Conservation (phyloP, 179 eudicot genomes). For the Beta lomatogona region DNA sequence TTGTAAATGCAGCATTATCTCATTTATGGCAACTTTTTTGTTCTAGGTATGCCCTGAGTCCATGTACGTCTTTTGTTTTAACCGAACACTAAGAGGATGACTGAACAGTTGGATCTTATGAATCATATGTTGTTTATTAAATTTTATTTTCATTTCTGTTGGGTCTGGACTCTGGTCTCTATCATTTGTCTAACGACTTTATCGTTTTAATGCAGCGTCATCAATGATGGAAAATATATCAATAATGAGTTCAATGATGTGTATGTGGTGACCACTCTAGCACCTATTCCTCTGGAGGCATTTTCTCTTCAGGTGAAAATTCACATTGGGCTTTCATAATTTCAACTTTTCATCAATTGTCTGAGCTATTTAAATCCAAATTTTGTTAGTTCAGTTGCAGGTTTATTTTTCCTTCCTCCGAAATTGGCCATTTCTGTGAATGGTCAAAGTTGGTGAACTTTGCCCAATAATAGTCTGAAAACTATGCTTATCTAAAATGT, state of each 20-base stretch:
- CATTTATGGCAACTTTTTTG: no score
- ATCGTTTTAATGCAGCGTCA: constrained; percentile 54
- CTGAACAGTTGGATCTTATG: not conserved
- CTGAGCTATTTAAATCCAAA: not conserved
- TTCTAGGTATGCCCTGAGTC: not conserved
- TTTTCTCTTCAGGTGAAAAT: constrained; percentile 85
- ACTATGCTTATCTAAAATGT: not conserved
- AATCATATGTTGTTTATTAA: not conserved
- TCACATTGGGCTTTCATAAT: constrained; percentile 6
- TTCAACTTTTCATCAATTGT: not conserved
- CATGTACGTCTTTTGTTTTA: not conserved
- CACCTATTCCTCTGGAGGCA: constrained; percentile 87
- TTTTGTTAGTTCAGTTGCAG: not conserved
- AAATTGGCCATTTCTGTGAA: not conserved
- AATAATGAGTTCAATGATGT: constrained; percentile 94
- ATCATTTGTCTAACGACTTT: not conserved
- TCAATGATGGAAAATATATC: constrained; percentile 72
- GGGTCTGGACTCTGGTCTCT: not conserved
- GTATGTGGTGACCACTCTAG: constrained; percentile 79
- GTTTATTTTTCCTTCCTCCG: not conserved
- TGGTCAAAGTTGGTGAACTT: not conserved
- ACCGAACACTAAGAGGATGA: not conserved
- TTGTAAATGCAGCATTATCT: no score
- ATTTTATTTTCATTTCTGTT: not conserved
- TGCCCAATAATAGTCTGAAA: not conserved